These are phyloP conservation scores for Colletotrichum sp. DNA, from an alignment of 2,329 filamentous ascomycete species.

Conservation along the genomic window DNA sequence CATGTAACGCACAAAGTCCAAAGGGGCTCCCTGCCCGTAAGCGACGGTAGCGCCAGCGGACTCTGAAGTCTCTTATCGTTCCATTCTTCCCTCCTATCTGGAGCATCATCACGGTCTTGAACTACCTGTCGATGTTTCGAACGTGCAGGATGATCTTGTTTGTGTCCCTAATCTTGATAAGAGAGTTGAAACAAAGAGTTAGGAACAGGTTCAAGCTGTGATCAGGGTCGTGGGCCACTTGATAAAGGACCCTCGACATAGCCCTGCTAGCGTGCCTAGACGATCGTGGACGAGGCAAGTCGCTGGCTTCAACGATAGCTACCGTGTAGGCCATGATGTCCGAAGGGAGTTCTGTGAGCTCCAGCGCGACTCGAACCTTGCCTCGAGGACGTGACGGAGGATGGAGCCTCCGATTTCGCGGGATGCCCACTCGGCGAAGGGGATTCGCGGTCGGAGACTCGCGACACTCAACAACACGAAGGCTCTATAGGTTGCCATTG, in stretches of 20 bases:
- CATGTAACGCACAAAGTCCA: too few species aligned
- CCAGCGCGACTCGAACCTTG: too few species aligned
- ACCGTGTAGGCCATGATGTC: background rate
- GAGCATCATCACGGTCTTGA: too few species aligned
- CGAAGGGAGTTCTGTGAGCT: background rate
- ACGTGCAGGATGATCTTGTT: background rate
- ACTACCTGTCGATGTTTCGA: too few species aligned
- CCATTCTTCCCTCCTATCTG: too few species aligned
- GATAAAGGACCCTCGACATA: background rate
- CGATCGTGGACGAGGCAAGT: background rate
- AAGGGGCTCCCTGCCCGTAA: too few species aligned
- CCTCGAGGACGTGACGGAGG: too few species aligned
- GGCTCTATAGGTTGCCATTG: background rate
- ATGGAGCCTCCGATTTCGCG: too few species aligned
- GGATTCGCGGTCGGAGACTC: background rate
- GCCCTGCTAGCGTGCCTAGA: background rate
- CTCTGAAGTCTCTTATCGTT: too few species aligned
- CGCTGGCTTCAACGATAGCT: background rate
- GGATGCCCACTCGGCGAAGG: too few species aligned
- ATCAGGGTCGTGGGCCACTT: background rate
- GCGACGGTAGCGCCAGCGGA: too few species aligned
- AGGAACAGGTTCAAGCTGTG: background rate
- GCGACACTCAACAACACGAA: background rate
- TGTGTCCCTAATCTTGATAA: background rate
- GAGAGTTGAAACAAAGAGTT: background rate